Conservation (phyloP, 257 asterid genomes). For the Nyctanthes arbortristis region DNA sequence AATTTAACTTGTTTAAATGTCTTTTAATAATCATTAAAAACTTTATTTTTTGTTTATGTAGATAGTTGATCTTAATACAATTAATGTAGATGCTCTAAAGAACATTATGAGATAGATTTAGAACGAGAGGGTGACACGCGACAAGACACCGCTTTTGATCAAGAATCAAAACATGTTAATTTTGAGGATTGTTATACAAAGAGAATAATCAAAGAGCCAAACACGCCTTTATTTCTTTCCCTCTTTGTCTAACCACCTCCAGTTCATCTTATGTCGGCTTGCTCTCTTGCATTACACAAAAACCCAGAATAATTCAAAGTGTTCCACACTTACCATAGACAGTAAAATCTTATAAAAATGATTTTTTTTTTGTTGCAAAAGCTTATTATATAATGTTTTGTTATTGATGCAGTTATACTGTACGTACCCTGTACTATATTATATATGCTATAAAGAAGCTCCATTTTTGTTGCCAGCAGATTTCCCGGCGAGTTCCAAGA, state of each 20-base stretch:
- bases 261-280: conserved; percentile 57
- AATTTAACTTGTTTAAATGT: too few relatives aligned
- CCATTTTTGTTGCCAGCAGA: too few relatives aligned
- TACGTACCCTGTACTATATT: not conserved
- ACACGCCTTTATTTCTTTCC: conserved; percentile 54
- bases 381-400: conserved; percentile 13
- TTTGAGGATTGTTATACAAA: conserved; percentile 4
- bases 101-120: too few relatives aligned
- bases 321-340: conserved; percentile 5
- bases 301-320: conserved; percentile 21
- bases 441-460: not conserved
- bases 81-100: too few relatives aligned
- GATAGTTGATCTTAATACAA: too few relatives aligned
- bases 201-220: conserved; percentile 43
- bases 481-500: too few relatives aligned
- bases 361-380: conserved; percentile 14
- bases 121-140: too few relatives aligned
- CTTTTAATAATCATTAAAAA: too few relatives aligned
- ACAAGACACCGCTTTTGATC: too few relatives aligned
- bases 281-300: conserved; percentile 15
- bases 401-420: conserved; percentile 4
- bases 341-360: conserved; percentile 7
- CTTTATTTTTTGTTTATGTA: too few relatives aligned
- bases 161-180: not conserved
- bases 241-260: conserved; percentile 33